Base-by-base conservation (phyloP, 1,139 yeast species). In the Geotrichum restrictum region DNA sequence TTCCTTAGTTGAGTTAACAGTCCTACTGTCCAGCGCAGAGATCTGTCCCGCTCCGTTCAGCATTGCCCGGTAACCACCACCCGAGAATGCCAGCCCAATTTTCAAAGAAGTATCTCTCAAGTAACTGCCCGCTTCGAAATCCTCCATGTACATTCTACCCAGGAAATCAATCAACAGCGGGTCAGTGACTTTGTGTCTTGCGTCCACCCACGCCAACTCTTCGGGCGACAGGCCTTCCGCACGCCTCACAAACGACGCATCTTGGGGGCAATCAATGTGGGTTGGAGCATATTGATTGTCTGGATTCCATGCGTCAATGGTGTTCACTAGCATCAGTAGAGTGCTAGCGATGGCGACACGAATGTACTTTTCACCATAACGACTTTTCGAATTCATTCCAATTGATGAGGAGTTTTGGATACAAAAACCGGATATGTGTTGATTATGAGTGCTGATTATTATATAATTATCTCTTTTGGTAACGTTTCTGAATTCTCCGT, bases 41-140 rank as follows among this genome's bases (percentile, higher is more conserved):
- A 88, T 69, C 67, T 83, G 82, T 40, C 97, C 96, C 1, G 95
- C 96, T n/a, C 96, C 96, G 53, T 76, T 71, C 41, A 88, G 71
- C 96, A 88, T 87, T 49, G 96, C 95, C 55, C 97, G 78, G 69
- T 87, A 88, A 2, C 96, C 95, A 62, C 97, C 97, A 39, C 97
- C 97, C 4, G 93, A 82, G 64, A 87, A 85, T 2, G 95, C 89
- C 19, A 88, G 64, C 2, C 85, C 96, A 51, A 88, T 74, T 48
- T 72, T 75, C 52, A 79, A 74, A 22, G 72, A 70, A 31, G 77
- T 24, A 8, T 8, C 29, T 24, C 8, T 5, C 71, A 85, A 64
- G 61, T 80, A 82, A 2, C 64, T 60, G 18, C 69, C 71, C 1
- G 80, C 77, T 60, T 82, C 79, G 60, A 87, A 83, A 61, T 80